These are phyloP conservation scores for Austroboletus novae-zelandiae DNA, from an alignment of 1,284 basidiomycete genomes.

Conservation along the genomic window DNA sequence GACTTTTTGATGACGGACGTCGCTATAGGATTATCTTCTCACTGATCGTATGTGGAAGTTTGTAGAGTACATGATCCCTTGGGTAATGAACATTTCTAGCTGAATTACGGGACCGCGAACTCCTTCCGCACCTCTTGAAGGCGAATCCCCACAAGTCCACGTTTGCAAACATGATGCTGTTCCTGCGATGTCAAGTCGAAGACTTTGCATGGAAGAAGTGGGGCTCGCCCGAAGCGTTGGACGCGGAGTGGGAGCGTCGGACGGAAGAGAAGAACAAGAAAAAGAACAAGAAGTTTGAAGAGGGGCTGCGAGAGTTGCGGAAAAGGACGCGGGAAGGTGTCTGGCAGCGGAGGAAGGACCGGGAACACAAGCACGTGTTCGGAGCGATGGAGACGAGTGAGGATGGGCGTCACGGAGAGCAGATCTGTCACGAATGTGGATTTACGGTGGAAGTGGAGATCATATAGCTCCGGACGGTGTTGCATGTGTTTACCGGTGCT, in stretches of 20 bases:
- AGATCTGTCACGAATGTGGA: constrained; percentile 84
- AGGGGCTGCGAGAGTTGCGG: constrained; percentile 78
- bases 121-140: constrained; percentile 91
- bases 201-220: constrained; percentile 98
- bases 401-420: constrained; percentile 52
- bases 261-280: constrained; percentile 85
- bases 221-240: constrained; percentile 90
- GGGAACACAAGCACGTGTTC: constrained; percentile 84
- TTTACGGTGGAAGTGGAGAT: constrained; percentile 87
- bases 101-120: constrained; percentile 89
- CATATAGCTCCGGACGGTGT: constrained; percentile 39
- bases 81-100: constrained; percentile 43
- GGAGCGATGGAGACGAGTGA: constrained; percentile 53
- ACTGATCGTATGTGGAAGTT: constrained; percentile 68
- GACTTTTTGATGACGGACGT: constrained; percentile 3
- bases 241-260: constrained; percentile 84
- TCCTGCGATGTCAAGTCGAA: constrained; percentile 91
- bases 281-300: constrained; percentile 92
- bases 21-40: constrained; percentile 76
- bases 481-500: constrained; percentile 2
- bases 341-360: constrained; percentile 85
- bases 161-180: constrained; percentile 99
- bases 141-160: constrained; percentile 97
- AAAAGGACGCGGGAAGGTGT: constrained; percentile 85
- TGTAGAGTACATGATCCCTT: not conserved